These are phyloP conservation scores for Myxozyma udenii DNA, from an alignment of 805 yeast genomes.

Conservation along the genomic window DNA sequence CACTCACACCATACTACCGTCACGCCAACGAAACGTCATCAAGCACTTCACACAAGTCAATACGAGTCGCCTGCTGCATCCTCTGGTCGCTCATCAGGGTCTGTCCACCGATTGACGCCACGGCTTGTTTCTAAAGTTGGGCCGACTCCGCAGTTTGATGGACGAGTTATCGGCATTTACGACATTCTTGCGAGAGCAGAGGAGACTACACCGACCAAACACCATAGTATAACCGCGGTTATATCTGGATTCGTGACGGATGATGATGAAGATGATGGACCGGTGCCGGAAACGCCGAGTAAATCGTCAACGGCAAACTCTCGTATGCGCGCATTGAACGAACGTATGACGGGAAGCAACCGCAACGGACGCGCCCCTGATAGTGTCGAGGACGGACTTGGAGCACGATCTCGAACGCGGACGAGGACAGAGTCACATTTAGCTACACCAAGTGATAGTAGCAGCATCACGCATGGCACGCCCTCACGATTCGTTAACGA, in stretches of 20 bases:
- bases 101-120: neutral
- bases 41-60: neutral
- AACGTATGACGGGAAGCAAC: neutral
- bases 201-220: neutral
- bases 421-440: neutral
- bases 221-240: neutral
- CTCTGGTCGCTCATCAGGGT: slow-evolving; percentile 10
- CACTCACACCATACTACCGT: neutral
- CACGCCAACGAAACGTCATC: neutral
- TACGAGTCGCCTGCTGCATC: slow-evolving; percentile 16
- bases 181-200: slow-evolving; percentile 14
- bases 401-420: neutral
- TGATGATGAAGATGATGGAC: neutral
- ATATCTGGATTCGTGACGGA: neutral
- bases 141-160: slow-evolving; percentile 31
- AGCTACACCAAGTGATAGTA: neutral
- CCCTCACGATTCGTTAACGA: too few species aligned
- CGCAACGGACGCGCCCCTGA: neutral
- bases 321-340: neutral
- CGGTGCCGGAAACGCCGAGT: slow-evolving; percentile 8
- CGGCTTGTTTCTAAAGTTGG: slow-evolving; percentile 17
- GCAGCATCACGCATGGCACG: neutral
- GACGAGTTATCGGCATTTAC: slow-evolving; percentile 27
- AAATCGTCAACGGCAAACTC: neutral
- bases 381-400: neutral